Evolutionary conservation across 129 eudicot species (phyloP).

Genomic region (Gnaphalium uliginosum): DNA sequence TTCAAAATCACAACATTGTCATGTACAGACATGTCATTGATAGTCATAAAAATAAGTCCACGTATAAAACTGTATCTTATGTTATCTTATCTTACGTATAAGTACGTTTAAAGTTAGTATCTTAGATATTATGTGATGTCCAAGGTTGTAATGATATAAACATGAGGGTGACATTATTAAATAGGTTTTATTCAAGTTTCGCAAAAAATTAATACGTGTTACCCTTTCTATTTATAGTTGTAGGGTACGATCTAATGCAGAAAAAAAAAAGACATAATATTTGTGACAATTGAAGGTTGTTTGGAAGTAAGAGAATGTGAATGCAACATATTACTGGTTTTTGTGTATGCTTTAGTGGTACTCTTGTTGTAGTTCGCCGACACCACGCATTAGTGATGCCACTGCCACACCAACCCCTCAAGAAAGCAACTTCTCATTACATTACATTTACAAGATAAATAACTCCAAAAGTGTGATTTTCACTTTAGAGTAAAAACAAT

Average conservation of each 20-base stretch:
- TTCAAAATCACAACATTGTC: not conserved
- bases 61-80: too few species aligned
- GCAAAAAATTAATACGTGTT: not conserved
- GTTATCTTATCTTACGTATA: too few species aligned
- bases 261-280: too few species aligned
- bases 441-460: conserved; percentile 19
- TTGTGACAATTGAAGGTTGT: not conserved
- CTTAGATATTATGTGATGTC: too few species aligned
- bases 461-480: conserved; percentile 2
- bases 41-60: not conserved
- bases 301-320: not conserved
- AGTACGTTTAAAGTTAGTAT: too few species aligned
- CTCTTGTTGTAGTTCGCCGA: conserved; percentile 28
- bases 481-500: not conserved
- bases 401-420: conserved; percentile 26
- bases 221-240: not conserved
- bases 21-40: not conserved
- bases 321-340: conserved; percentile 32
- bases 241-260: not conserved
- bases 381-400: conserved; percentile 30
- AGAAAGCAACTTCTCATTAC: conserved; percentile 27
- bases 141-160: too few species aligned
- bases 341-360: conserved; percentile 34
- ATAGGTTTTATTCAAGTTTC: too few species aligned
- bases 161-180: not conserved